A percentile compares a stretch with the other conserved stretches of the same genome.
These are phyloP conservation scores for Boletus pseudopeckii DNA, from an alignment of 768 basidiomycete genomes.

Conservation along the genomic window DNA sequence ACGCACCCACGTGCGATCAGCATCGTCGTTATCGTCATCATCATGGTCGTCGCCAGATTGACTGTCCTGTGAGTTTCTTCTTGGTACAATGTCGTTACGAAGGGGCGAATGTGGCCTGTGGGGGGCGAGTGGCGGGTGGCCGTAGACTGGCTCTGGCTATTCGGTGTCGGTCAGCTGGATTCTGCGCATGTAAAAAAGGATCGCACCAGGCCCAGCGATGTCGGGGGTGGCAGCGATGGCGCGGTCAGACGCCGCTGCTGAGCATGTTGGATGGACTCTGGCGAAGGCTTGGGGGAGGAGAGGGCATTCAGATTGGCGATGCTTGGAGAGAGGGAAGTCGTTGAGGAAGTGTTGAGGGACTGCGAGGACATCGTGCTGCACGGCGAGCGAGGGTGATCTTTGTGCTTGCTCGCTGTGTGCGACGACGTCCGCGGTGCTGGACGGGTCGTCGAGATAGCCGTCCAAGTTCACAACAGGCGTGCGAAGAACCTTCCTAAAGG, in stretches of 20 bases:
- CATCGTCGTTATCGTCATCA: conserved; percentile 33
- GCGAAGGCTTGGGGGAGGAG: conserved; percentile 24
- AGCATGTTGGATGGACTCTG: conserved; percentile 12
- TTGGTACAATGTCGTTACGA: conserved; percentile 54
- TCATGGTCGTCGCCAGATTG: conserved; percentile 42
- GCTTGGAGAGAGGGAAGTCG: conserved; percentile 33
- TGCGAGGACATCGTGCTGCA: conserved; percentile 24
- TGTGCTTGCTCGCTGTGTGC: conserved; percentile 27
- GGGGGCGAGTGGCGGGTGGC: conserved; percentile 31
- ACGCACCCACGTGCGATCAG: conserved; percentile 29
- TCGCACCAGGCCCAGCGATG: conserved; percentile 40
- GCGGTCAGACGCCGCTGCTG: conserved; percentile 39
- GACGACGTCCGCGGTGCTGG: conserved; percentile 16
- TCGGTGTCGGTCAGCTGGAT: conserved; percentile 10
- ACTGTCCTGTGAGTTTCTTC: conserved; percentile 49
- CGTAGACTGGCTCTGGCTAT: conserved; percentile 46
- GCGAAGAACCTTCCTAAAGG: conserved; percentile 22
- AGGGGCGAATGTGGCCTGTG: conserved; percentile 68
- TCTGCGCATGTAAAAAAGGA: neutral
- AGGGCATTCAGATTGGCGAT: conserved; percentile 34
- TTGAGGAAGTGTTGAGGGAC: conserved; percentile 32
- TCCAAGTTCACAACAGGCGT: conserved; percentile 14
- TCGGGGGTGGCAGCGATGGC: conserved; percentile 37
- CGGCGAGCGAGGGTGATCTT: conserved; percentile 18
- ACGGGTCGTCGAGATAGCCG: conserved; percentile 11